phyloP scores from a whole-genome alignment of 176 grass and related monocot species.

The Eragrostis curvula region DNA sequence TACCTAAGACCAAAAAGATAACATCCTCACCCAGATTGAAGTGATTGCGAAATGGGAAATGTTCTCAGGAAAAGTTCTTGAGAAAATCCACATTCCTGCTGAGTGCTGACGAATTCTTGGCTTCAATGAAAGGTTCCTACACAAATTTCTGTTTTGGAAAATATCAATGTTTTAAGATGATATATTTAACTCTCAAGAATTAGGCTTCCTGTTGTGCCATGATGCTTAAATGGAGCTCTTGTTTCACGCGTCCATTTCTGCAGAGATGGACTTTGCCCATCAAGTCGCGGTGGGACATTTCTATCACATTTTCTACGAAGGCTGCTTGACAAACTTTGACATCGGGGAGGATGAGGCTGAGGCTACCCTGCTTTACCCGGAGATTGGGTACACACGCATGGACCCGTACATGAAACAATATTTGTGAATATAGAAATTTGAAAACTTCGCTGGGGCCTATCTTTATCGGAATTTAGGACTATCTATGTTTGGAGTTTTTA shows the following conservation, averaged over 20 bases:
- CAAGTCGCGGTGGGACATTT: slow-evolving; percentile 49
- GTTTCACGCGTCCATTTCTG: not conserved
- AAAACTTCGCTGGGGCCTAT: not conserved
- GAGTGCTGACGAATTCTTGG: slow-evolving; percentile 58
- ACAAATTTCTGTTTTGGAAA: not conserved
- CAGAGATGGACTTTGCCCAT: slow-evolving; percentile 14
- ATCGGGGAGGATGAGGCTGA: slow-evolving; percentile 43
- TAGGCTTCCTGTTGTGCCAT: no score
- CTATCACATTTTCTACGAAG: slow-evolving; percentile 66
- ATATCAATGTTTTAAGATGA: no score
- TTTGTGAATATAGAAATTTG: no score
- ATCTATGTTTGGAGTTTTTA: no score
- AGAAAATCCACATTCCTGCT: slow-evolving; percentile 42
- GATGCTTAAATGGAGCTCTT: not conserved
- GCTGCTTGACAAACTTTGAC: slow-evolving; percentile 62
- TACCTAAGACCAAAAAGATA: slow-evolving; percentile 54
- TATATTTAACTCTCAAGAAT: no score
- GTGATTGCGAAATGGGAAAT: slow-evolving; percentile 58
- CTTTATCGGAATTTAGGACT: not conserved
- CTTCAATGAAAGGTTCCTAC: slow-evolving; percentile 53
- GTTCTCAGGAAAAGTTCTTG: slow-evolving; percentile 53
- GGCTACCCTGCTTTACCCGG: slow-evolving; percentile 48
- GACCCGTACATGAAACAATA: slow-evolving; percentile 51
- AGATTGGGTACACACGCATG: slow-evolving; percentile 51
- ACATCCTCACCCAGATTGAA: slow-evolving; percentile 64